Base-by-base conservation (phyloP, 2,329 filamentous ascomycete species). In the Aspergillus vadensis region DNA sequence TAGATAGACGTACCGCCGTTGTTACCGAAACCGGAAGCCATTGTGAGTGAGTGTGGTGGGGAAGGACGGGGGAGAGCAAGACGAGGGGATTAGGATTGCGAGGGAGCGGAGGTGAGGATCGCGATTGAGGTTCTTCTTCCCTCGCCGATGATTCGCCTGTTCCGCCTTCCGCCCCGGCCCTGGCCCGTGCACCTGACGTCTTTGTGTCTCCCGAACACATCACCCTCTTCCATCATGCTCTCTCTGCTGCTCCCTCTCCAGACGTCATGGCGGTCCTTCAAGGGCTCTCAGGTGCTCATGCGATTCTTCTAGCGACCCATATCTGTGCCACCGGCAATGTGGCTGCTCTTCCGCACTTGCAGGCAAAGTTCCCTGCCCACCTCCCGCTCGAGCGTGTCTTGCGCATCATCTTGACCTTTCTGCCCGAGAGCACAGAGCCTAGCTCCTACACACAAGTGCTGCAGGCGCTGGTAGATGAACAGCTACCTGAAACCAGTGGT, bases 391-490 rank as follows among this genome's bases (percentile, higher is more conserved):
- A 83, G 61, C 78, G 86, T 15, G 72, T 85, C 56, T 78, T 88
- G 61, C 83, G 83, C 62, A 84, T 89, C 54, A 74, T 88, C 56
- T 76, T 88, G 63, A 86, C 84, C 58, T 88, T 83, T 67, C 78
- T 88, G n/a, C 86, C 86, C 19, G 85, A 87, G 69, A 83, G 80
- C 64, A 71, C 78, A 30, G 81, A 84, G 21, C 84, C 86, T 3
- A 73, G 76, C 5, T 71, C 74, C 30, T 86, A 87, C 65, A 72
- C 74, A 21, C 68, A 74, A 27, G 82, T 82, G 59, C 74, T 85
- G 23, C 72, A 80, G 63, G 77, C 81, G 58, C 76, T 86, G 60
- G 75, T 74, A 10, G 77, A 76, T 2, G 71, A 73, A 70, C 59
- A 70, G 67, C 32, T 32, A 4, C 57, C 61, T 43, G 67, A 67